These are phyloP conservation scores for Rhizoclosmatium globosum DNA, from an alignment of 192 early-diverging fungal genomes.

Conservation along the genomic window DNA sequence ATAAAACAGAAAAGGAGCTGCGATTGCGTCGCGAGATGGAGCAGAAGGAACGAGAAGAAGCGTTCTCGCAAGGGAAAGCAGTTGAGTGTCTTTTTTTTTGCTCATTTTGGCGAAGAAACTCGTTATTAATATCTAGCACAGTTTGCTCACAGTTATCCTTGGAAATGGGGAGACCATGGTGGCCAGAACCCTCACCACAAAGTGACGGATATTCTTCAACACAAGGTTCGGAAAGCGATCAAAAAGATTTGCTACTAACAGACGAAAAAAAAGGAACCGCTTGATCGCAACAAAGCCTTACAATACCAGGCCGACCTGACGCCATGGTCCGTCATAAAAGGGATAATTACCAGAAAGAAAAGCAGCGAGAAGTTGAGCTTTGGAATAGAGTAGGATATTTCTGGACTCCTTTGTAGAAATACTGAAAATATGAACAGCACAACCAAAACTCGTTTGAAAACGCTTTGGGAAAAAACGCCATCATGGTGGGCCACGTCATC, in stretches of 20 bases:
- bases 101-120: not conserved
- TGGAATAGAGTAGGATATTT: slow-evolving; percentile 11
- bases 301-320: slow-evolving; percentile 16
- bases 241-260: too few relatives aligned
- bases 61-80: slow-evolving; percentile 12
- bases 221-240: not conserved
- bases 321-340: not conserved
- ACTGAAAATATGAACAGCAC: not conserved
- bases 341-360: not conserved
- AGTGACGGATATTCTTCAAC: slow-evolving; percentile 11
- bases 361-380: slow-evolving; percentile 3
- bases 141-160: slow-evolving; percentile 23
- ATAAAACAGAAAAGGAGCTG: slow-evolving; percentile 7
- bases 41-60: not conserved
- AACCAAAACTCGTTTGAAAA: slow-evolving; percentile 27
- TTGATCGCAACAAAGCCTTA: not conserved
- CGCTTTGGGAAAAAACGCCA: slow-evolving; percentile 1
- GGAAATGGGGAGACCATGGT: slow-evolving; percentile 12
- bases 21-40: not conserved
- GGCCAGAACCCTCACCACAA: slow-evolving; percentile 16
- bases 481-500: not conserved
- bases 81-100: not conserved
- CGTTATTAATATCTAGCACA: not conserved
- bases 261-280: not conserved
- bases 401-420: not conserved